Percentiles rank a stretch among this genome's conserved stretches.
Conservation (phyloP, 441 rosid genomes). For the Isatis lusitanica region DNA sequence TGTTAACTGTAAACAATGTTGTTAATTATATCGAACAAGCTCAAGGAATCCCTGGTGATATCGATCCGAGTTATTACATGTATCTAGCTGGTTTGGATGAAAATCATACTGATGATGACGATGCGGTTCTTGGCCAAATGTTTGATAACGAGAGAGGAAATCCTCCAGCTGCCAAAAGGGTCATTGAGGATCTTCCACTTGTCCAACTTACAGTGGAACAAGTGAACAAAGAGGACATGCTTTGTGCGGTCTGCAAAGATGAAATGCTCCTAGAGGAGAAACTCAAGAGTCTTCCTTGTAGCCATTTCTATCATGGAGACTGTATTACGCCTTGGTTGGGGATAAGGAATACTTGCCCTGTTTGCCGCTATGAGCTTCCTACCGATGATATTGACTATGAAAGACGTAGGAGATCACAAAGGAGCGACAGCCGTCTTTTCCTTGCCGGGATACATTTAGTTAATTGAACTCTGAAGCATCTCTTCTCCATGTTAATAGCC, state of each 20-base stretch:
- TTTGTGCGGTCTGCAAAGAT: constrained; percentile 42
- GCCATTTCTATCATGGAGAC: constrained; percentile 38
- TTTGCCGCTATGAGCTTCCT: constrained; percentile 41
- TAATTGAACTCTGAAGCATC: background rate
- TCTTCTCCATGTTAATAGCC: constrained; percentile 17
- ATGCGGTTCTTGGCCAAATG: constrained; percentile 36
- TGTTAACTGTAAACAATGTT: constrained; percentile 41
- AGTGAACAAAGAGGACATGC: constrained; percentile 7
- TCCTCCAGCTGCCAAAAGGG: constrained; percentile 36
- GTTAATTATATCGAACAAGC: constrained; percentile 39
- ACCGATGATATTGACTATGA: constrained; percentile 40
- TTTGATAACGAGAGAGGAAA: constrained; percentile 39
- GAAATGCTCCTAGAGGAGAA: constrained; percentile 31
- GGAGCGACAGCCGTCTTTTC: background rate
- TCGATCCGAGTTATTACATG: constrained; percentile 28
- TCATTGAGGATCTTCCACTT: constrained; percentile 30
- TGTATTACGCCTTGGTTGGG: constrained; percentile 40
- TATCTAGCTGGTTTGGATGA: constrained; percentile 35
- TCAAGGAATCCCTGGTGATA: constrained; percentile 36
- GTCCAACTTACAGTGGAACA: constrained; percentile 33
- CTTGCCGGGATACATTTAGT: constrained; percentile 7
- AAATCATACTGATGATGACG: constrained; percentile 16
- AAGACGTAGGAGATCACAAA: constrained; percentile 27
- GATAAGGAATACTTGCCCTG: constrained; percentile 42
- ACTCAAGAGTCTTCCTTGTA: constrained; percentile 39